phyloP scores from a whole-genome alignment of 2,329 filamentous ascomycete genomes.

The Penicillium corylophilum region DNA sequence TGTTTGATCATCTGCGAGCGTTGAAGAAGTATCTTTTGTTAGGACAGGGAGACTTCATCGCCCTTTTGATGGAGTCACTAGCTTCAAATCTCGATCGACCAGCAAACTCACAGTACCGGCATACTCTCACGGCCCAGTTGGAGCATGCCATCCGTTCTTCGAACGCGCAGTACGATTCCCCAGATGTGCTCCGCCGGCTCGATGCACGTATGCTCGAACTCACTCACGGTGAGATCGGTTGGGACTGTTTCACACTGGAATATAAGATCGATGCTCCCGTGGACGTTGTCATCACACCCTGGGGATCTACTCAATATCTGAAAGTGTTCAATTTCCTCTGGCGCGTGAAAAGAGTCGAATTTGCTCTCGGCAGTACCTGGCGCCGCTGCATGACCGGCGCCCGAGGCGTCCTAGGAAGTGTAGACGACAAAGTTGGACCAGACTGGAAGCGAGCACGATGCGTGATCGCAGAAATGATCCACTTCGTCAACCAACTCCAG shows the following conservation, averaged over 20 bases:
- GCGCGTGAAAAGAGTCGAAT: constrained; percentile 97
- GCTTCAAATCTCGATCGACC: constrained; percentile 90
- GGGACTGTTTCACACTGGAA: constrained; percentile 98
- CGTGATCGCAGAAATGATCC: constrained; percentile 93
- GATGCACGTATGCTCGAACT: constrained; percentile 98
- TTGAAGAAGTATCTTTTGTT: constrained; percentile 93
- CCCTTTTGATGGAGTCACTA: constrained; percentile 92
- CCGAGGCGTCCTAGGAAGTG: constrained; percentile 79
- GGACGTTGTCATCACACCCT: constrained; percentile 94
- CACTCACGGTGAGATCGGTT: constrained; percentile 93
- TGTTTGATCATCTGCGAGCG: constrained; percentile 88
- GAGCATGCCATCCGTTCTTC: constrained; percentile 96
- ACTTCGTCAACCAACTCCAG: constrained; percentile 94
- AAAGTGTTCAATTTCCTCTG: constrained; percentile 99
- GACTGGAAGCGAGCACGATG: constrained; percentile 92
- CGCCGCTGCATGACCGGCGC: constrained; percentile 93
- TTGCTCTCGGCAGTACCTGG: constrained; percentile 87
- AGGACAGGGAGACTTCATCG: constrained; percentile 96
- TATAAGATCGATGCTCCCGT: constrained; percentile 97
- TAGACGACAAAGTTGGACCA: constrained; percentile 68
- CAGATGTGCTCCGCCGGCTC: constrained; percentile 84
- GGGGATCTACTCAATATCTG: constrained; percentile 92
- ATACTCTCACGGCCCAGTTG: constrained; percentile 94
- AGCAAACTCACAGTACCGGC: constrained; percentile 93
- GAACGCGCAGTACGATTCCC: constrained; percentile 91